These are phyloP conservation scores for Clathrus columnatus DNA, from an alignment of 768 basidiomycete species.

Conservation along the genomic window DNA sequence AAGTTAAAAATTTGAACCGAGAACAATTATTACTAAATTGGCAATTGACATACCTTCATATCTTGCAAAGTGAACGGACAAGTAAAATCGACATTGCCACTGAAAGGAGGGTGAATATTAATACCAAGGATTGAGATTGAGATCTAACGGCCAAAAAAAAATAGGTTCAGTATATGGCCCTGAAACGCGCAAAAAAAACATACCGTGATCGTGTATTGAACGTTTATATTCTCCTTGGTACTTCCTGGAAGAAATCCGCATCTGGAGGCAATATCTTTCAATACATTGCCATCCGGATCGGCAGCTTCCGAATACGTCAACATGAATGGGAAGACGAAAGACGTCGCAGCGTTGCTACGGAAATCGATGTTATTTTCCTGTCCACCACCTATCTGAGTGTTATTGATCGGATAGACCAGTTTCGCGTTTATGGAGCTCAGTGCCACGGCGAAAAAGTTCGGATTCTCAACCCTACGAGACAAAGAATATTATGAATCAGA, in stretches of 20 bases:
- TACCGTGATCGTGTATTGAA: slow-evolving; percentile 63
- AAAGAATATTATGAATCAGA: slow-evolving; percentile 8
- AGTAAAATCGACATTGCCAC: slow-evolving; percentile 47
- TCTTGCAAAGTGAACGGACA: slow-evolving; percentile 47
- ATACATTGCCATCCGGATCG: slow-evolving; percentile 45
- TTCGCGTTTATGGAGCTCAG: slow-evolving; percentile 57
- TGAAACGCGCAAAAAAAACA: slow-evolving; percentile 17
- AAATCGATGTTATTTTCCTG: slow-evolving; percentile 33
- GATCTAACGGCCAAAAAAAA: slow-evolving; percentile 32
- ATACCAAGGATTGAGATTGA: slow-evolving; percentile 57
- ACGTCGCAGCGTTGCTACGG: slow-evolving; percentile 44
- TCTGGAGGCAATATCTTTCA: slow-evolving; percentile 53
- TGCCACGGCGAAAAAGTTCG: slow-evolving; percentile 68
- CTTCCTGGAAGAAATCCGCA: slow-evolving; percentile 45
- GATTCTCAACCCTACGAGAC: slow-evolving; percentile 59
- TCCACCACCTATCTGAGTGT: slow-evolving; percentile 61
- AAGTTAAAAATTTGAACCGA: not conserved
- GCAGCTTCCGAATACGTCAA: slow-evolving; percentile 48
- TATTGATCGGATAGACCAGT: slow-evolving; percentile 67
- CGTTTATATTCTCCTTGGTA: slow-evolving; percentile 38
- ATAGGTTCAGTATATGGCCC: slow-evolving; percentile 10
- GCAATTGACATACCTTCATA: slow-evolving; percentile 22
- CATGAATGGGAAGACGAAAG: slow-evolving; percentile 69
- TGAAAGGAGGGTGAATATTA: slow-evolving; percentile 57
- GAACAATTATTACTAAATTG: not conserved